phyloP scores from a whole-genome alignment of 2,329 filamentous ascomycete species.

The Microdochium nivale region DNA sequence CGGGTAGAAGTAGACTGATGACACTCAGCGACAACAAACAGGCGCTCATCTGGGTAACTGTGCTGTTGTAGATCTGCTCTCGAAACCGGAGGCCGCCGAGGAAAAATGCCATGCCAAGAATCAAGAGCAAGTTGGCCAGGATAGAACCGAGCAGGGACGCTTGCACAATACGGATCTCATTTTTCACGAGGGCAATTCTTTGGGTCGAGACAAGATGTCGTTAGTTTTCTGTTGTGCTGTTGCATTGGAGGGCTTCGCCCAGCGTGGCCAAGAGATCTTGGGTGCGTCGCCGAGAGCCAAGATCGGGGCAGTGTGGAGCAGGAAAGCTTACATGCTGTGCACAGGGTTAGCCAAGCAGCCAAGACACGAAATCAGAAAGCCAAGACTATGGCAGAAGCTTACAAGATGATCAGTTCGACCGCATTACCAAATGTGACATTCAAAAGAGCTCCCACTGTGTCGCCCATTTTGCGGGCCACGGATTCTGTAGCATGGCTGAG shows the following conservation, averaged over 20 bases:
- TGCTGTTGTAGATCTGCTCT: constrained; percentile 94
- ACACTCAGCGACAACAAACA: constrained; percentile 85
- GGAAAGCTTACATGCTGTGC: constrained; percentile 13
- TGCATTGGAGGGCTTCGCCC: neutral
- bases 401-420: constrained; percentile 73
- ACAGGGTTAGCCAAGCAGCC: constrained; percentile 9
- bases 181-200: constrained; percentile 69
- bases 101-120: constrained; percentile 86
- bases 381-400: constrained; percentile 14
- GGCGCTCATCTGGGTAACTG: constrained; percentile 92
- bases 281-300: neutral
- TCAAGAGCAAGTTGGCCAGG: constrained; percentile 77
- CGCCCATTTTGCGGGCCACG: constrained; percentile 63
- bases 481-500: constrained; percentile 68
- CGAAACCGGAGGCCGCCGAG: constrained; percentile 77
- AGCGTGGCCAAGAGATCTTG: neutral
- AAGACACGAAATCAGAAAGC: neutral
- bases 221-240: constrained; percentile 10
- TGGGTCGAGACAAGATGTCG: constrained; percentile 15
- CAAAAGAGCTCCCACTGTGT: constrained; percentile 63
- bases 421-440: constrained; percentile 76
- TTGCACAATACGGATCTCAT: constrained; percentile 86
- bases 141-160: constrained; percentile 86
- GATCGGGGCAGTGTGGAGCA: neutral
- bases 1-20: constrained; percentile 77